A percentile compares a stretch with the other conserved stretches of the same genome.
Conservation (phyloP, 352 stramenopile genomes). For the Stramenopiles sp. region DNA sequence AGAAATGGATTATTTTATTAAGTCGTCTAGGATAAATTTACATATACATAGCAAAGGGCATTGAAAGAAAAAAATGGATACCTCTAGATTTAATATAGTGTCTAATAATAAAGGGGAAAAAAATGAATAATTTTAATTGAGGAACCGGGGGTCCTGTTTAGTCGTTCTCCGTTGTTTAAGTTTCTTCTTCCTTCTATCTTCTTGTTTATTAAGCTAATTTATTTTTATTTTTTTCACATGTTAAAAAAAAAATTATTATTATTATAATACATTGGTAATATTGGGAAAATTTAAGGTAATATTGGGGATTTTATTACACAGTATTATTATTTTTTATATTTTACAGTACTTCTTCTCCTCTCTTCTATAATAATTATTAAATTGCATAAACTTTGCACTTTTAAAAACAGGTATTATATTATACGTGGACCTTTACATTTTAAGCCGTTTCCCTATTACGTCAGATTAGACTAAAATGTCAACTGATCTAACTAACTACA, state of each 20-base stretch:
- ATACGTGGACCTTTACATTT: background rate
- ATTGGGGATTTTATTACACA: background rate
- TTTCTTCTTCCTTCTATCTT: no score
- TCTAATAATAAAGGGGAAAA: no score
- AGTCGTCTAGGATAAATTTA: no score
- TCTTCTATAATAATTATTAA: constrained; percentile 1
- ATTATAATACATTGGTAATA: background rate
- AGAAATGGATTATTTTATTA: no score
- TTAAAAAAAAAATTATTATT: background rate
- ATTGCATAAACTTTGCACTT: background rate
- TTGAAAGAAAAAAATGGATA: no score
- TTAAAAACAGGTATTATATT: background rate
- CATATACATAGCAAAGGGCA: no score
- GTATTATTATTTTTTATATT: constrained; percentile 7
- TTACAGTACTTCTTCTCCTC: no score
- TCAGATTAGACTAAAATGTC: background rate
- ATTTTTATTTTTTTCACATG: background rate
- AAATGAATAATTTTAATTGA: no score
- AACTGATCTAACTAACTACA: background rate
- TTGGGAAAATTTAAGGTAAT: background rate
- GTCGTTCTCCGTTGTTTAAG: no score
- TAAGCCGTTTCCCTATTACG: background rate
- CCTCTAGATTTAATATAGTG: no score
- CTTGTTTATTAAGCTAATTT: background rate
- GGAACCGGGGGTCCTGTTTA: no score